phyloP scores from a whole-genome alignment of 768 basidiomycete genomes.

The Leccinum obscurum region DNA sequence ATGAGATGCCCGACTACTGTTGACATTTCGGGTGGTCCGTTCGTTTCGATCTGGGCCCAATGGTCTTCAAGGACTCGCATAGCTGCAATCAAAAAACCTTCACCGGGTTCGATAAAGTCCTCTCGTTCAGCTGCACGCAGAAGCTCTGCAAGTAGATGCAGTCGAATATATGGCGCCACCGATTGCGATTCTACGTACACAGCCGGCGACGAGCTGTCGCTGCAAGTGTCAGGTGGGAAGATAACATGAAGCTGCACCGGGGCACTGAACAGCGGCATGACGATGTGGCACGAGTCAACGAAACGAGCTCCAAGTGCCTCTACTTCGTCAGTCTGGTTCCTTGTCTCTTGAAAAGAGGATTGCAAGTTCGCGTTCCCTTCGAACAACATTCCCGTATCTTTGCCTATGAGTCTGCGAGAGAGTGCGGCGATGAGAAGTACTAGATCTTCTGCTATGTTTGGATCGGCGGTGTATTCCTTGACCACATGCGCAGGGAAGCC shows the following conservation, averaged over 20 bases:
- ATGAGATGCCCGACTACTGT: conserved; percentile 49
- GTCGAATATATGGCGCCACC: conserved; percentile 76
- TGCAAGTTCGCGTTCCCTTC: conserved; percentile 35
- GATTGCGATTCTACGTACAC: conserved; percentile 73
- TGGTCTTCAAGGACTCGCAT: conserved; percentile 71
- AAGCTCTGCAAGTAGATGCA: conserved; percentile 73
- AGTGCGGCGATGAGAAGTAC: conserved; percentile 56
- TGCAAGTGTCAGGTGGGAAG: conserved; percentile 38
- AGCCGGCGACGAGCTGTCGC: conserved; percentile 55
- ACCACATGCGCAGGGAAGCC: conserved; percentile 79
- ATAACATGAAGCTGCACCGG: conserved; percentile 69
- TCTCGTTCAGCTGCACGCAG: conserved; percentile 54
- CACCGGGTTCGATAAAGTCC: conserved; percentile 60
- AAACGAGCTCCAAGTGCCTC: conserved; percentile 58
- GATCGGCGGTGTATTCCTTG: conserved; percentile 47
- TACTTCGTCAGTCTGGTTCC: conserved; percentile 40
- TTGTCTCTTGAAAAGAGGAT: conserved; percentile 13
- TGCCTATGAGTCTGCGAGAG: conserved; percentile 54
- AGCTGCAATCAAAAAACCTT: conserved; percentile 70
- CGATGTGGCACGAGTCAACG: conserved; percentile 45
- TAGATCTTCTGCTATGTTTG: conserved; percentile 45
- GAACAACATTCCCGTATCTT: conserved; percentile 29
- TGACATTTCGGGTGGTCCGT: conserved; percentile 76
- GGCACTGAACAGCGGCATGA: conserved; percentile 65
- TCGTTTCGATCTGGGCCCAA: conserved; percentile 64